These are phyloP conservation scores for Yarrowia sp. DNA, from an alignment of 805 yeast genomes.

Conservation along the genomic window DNA sequence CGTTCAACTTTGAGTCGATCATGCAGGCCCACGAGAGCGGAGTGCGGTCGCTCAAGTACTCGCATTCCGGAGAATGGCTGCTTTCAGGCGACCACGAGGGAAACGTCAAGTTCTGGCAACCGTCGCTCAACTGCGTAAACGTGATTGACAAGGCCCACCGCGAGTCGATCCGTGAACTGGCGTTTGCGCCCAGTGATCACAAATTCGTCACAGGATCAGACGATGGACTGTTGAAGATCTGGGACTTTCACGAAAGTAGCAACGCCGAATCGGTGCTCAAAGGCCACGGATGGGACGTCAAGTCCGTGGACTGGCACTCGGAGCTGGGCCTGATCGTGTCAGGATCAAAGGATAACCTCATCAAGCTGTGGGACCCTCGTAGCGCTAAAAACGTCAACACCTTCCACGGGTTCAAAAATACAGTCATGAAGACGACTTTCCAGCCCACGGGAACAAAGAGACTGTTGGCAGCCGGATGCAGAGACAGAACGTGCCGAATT, in stretches of 20 bases:
- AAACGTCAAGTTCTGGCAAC: conserved; percentile 93
- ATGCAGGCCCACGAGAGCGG: conserved; percentile 99
- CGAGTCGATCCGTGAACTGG: conserved; percentile 83
- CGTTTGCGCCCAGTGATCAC: conserved; percentile 88
- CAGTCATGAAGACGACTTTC: conserved; percentile 83
- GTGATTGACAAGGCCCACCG: conserved; percentile 69
- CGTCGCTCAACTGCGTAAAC: conserved; percentile 95
- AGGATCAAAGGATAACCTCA: conserved; percentile 93
- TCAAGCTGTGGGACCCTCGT: conserved; percentile 97
- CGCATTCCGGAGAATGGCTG: conserved; percentile 93
- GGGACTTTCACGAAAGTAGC: conserved; percentile 75
- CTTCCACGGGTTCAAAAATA: conserved; percentile 90
- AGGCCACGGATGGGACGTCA: conserved; percentile 99
- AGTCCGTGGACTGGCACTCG: conserved; percentile 97
- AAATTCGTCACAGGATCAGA: conserved; percentile 95
- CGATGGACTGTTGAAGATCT: conserved; percentile 86
- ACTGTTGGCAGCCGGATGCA: conserved; percentile 81
- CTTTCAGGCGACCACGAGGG: conserved; percentile 95
- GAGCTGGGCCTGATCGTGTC: conserved; percentile 82
- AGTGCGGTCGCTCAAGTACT: conserved; percentile 76
- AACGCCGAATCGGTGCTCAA: conserved; percentile 68
- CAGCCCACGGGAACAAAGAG: conserved; percentile 80
- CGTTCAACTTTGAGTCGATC: conserved; percentile 93
- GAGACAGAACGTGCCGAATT: conserved; percentile 86
- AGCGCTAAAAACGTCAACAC: conserved; percentile 74